Percentiles rank a stretch among this genome's conserved stretches.
phyloP scores from a whole-genome alignment of 129 eudicot species.

The Saposhnikovia divaricata region DNA sequence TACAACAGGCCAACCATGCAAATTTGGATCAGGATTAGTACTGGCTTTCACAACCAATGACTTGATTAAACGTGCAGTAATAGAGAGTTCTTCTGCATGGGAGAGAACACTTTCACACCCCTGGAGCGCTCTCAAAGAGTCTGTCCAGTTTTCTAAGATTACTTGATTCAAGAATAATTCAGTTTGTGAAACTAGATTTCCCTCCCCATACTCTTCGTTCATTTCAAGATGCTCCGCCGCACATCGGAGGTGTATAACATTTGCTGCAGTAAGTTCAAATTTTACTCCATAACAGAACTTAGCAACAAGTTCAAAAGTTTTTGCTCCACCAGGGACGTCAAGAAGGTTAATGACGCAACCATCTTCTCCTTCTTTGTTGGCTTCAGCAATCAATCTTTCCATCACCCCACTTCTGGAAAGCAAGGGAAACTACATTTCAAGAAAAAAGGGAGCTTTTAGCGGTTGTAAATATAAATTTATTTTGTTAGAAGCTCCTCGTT shows the following conservation, averaged over 20 bases:
- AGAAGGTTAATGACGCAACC: conserved; percentile 43
- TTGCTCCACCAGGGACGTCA: conserved; percentile 77
- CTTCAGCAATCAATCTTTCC: conserved; percentile 68
- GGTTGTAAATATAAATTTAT: not conserved
- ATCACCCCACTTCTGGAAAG: conserved; percentile 85
- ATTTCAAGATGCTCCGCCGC: conserved; percentile 86
- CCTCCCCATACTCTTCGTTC: conserved; percentile 93
- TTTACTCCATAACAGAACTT: conserved; percentile 93
- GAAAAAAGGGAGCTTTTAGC: not conserved
- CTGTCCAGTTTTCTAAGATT: conserved; percentile 70
- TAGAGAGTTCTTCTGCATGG: conserved; percentile 59
- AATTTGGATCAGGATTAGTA: conserved; percentile 80
- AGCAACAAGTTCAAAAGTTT: conserved; percentile 76
- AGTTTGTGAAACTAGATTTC: conserved; percentile 72
- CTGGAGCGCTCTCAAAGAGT: conserved; percentile 73
- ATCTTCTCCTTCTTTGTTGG: conserved; percentile 45
- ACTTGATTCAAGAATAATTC: conserved; percentile 74
- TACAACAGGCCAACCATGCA: conserved; percentile 83
- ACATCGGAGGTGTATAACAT: conserved; percentile 70
- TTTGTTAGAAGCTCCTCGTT: not conserved
- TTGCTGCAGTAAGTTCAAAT: conserved; percentile 77
- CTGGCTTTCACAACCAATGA: conserved; percentile 74
- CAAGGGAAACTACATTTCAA: conserved; percentile 67
- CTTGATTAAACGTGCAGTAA: conserved; percentile 65
- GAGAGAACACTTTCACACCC: conserved; percentile 58